Evolutionary conservation across 2,329 filamentous ascomycete genomes (phyloP).

Genomic region (Eutypa lata): DNA sequence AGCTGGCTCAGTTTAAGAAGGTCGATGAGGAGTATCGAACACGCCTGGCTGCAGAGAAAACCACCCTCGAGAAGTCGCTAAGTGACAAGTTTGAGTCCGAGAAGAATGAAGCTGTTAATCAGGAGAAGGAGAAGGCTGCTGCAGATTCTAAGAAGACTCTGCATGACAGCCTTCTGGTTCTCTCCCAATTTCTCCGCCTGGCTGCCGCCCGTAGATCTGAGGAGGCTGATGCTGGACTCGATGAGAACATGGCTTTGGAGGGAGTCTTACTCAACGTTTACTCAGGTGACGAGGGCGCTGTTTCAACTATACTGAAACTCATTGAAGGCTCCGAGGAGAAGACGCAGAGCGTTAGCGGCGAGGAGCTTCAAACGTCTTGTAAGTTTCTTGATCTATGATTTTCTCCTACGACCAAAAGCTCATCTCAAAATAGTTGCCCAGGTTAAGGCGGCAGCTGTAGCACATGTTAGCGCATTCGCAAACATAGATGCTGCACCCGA

Average conservation of each 20-base stretch:
- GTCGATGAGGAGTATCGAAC: constrained; percentile 69
- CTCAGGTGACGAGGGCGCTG: constrained; percentile 71
- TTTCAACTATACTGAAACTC: constrained; percentile 72
- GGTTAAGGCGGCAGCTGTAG: constrained; percentile 52
- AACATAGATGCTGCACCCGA: constrained; percentile 27
- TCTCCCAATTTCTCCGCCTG: constrained; percentile 78
- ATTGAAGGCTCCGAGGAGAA: constrained; percentile 68
- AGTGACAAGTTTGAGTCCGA: constrained; percentile 50
- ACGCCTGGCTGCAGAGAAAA: constrained; percentile 55
- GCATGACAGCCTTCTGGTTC: constrained; percentile 62
- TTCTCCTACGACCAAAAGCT: constrained; percentile 15
- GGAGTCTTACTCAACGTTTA: constrained; percentile 77
- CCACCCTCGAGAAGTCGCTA: constrained; percentile 56
- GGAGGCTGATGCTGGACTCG: constrained; percentile 59
- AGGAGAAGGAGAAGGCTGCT: constrained; percentile 53
- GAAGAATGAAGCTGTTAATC: constrained; percentile 51
- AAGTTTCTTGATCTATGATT: constrained; percentile 31
- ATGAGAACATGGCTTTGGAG: constrained; percentile 79
- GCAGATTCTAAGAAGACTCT: constrained; percentile 54
- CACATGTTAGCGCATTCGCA: constrained; percentile 43
- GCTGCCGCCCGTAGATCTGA: constrained; percentile 73
- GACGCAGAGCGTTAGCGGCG: constrained; percentile 62
- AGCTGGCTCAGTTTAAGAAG: constrained; percentile 71
- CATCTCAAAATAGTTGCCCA: constrained; percentile 46
- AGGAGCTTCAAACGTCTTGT: constrained; percentile 70